phyloP scores from a whole-genome alignment of 257 asterid species.

The Plantago ovata region DNA sequence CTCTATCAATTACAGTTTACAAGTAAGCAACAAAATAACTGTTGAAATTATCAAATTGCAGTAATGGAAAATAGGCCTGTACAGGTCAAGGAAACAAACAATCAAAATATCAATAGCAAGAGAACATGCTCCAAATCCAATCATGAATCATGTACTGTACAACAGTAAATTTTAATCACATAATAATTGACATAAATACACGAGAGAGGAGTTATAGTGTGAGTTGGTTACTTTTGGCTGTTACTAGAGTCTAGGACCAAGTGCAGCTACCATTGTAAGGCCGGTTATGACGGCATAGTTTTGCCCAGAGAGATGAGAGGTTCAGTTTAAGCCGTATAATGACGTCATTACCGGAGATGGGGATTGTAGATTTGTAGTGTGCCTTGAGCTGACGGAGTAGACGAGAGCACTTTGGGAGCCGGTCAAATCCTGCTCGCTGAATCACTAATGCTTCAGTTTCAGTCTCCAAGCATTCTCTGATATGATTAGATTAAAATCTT shows the following conservation, averaged over 20 bases:
- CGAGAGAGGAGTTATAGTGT: no score
- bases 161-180: no score
- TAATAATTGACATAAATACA: no score
- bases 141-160: no score
- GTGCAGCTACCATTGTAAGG: slow-evolving; percentile 32
- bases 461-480: no score
- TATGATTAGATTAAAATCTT: no score
- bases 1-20: background rate
- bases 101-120: no score
- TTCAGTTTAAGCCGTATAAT: slow-evolving; percentile 59
- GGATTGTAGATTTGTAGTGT: slow-evolving; percentile 74
- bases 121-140: no score
- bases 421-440: no score
- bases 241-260: slow-evolving; percentile 21
- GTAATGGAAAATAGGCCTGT: slow-evolving; percentile 24
- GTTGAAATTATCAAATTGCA: background rate
- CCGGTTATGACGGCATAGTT: slow-evolving; percentile 56
- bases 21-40: background rate
- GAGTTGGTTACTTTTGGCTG: background rate
- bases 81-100: background rate
- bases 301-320: slow-evolving; percentile 17
- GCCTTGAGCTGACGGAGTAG: slow-evolving; percentile 33
- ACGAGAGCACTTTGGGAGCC: no score
- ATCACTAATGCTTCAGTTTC: no score
- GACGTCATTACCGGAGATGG: slow-evolving; percentile 60